Evolutionary conservation across 495 filamentous ascomycete genomes (phyloP), one percentile per base, ranked within the genome.

Genomic region (Aspergillus mulundensis): DNA sequence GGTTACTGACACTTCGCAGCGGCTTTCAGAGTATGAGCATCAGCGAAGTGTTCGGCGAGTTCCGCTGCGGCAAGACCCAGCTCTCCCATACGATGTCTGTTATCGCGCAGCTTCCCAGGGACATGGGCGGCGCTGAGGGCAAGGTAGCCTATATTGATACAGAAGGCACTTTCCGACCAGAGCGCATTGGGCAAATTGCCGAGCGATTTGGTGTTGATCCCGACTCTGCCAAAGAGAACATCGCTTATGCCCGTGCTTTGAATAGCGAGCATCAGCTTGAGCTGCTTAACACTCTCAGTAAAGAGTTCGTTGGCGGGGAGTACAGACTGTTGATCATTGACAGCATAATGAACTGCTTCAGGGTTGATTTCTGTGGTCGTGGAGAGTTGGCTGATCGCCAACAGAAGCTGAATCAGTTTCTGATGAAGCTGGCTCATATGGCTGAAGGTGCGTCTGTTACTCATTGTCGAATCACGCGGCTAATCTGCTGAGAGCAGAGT

Each of bases 141-240:
- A 91, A 89, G 63, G 88, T 89, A 39, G 87, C 87, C 34, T 91
- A 89, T 61, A 89, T 91, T 64, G 86, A 91, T 60, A 90, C 88
- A 3, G 88, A 91, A 64, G 88, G 88, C 18, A 91, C 88, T 0
- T 91, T 90, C 61, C 75, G 88, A 36, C 88, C 88, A 2, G 88
- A 91, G 59, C 75, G 80, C 32, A 86, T 87, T 36, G 73, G 73
- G 7, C 87, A 91, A 66, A 90, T 91, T 58, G 84, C 85, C 10
- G 87, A 90, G 57, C 78, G 88, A 10, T 91, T 89, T 71, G 84
- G 85, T 4, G 74, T 88, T 30, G 85, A 88, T 61, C 76, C 82
- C 1, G 83, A 84, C 38, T 70, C 73, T 40, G 80, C 84, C 23
- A 85, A 85, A 62, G 87, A 91, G 68, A 91, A 91, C 61, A 90